Percentiles rank a stretch among this genome's conserved stretches.
phyloP scores from a whole-genome alignment of 768 basidiomycete genomes.

The Leucocoprinus birnbaumii region DNA sequence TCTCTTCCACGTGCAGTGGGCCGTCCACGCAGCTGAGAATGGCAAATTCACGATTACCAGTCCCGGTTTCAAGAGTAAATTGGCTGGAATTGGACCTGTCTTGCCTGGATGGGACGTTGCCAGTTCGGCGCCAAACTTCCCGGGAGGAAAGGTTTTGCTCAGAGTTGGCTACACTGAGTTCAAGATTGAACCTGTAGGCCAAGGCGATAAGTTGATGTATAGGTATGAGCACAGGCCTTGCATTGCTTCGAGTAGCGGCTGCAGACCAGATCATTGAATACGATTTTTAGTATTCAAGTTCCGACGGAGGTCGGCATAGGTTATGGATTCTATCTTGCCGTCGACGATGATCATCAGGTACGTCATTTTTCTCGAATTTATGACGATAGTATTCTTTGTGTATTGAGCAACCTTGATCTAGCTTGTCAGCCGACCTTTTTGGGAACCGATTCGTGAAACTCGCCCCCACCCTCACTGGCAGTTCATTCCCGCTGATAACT shows the following conservation, averaged over 20 bases:
- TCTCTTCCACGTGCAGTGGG: neutral
- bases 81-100: neutral
- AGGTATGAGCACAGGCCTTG: neutral
- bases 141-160: neutral
- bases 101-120: neutral
- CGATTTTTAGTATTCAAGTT: neutral
- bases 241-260: neutral
- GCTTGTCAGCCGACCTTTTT: neutral
- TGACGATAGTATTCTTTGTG: neutral
- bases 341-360: neutral
- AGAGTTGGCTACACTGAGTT: neutral
- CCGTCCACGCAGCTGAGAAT: neutral
- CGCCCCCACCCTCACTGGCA: conserved; percentile 3
- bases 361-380: neutral
- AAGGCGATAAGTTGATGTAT: neutral
- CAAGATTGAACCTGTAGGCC: neutral
- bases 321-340: neutral
- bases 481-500: neutral
- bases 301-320: neutral
- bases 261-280: neutral
- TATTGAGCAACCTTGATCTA: neutral
- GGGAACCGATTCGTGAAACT: neutral
- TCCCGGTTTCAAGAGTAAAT: neutral
- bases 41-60: conserved; percentile 2
- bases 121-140: neutral